A percentile compares a stretch with the other conserved stretches of the same genome.
Conservation (phyloP, 345 rosid species). For the Linum lewisii region DNA sequence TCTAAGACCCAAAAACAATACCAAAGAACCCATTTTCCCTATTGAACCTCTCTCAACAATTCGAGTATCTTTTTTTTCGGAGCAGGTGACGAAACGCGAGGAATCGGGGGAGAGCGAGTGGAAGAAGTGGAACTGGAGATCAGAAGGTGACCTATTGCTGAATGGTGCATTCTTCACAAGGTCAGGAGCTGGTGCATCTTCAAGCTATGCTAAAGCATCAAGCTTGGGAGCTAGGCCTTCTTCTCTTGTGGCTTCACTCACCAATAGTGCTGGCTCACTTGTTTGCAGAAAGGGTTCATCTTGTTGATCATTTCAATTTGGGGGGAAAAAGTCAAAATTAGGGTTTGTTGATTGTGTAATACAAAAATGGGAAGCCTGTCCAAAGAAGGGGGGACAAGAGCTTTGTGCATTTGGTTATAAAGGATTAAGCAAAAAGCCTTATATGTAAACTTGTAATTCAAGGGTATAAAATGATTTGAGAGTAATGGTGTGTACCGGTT, state of each 20-base stretch:
- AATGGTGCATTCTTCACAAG: conserved; percentile 22
- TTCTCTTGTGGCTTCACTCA: conserved; percentile 16
- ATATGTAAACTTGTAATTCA: too few relatives aligned
- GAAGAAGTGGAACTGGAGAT: conserved; percentile 27
- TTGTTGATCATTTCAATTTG: conserved; percentile 17
- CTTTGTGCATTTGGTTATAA: too few relatives aligned
- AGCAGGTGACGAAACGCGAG: conserved; percentile 26
- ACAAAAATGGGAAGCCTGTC: too few relatives aligned
- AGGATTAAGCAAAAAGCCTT: too few relatives aligned
- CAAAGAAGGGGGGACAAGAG: too few relatives aligned
- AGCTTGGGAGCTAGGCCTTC: conserved; percentile 25
- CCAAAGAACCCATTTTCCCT: too few relatives aligned
- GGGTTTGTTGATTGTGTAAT: too few relatives aligned
- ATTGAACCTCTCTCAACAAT: neutral
- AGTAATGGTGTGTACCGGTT: too few relatives aligned
- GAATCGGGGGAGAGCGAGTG: conserved; percentile 15
- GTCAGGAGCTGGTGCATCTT: conserved; percentile 18
- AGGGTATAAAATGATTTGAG: too few relatives aligned
- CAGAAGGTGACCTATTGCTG: conserved; percentile 18
- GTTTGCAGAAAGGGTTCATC: conserved; percentile 21
- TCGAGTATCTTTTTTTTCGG: neutral
- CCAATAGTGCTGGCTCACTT: conserved; percentile 21
- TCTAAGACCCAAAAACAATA: too few relatives aligned
- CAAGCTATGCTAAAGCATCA: conserved; percentile 22
- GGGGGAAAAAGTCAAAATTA: too few relatives aligned